Evolutionary conservation across 2,329 filamentous ascomycete species (phyloP).

Genomic region (Scytalidium sp.): DNA sequence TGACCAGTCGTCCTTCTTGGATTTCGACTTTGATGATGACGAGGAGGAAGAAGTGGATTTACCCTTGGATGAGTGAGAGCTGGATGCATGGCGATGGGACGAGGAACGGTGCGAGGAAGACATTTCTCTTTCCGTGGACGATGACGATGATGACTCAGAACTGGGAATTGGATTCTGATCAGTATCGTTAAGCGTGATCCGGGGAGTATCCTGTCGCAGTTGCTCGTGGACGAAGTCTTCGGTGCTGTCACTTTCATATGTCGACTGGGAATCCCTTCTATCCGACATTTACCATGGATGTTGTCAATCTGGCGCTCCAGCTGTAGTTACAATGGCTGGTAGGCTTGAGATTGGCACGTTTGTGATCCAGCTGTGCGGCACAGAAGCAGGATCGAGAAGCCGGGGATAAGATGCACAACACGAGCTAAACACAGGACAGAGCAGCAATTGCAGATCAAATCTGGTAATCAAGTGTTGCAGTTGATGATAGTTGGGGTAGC

Average conservation of each 20-base stretch:
- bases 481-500: no score
- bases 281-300: not conserved
- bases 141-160: constrained; percentile 8
- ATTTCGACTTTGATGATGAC: constrained; percentile 35
- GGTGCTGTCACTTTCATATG: constrained; percentile 15
- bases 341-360: not conserved
- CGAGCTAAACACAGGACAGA: no score
- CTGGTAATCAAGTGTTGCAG: no score
- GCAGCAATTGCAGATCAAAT: no score
- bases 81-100: constrained; percentile 14
- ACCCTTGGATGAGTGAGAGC: constrained; percentile 16
- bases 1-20: constrained; percentile 61
- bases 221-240: constrained; percentile 9
- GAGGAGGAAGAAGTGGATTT: constrained; percentile 15
- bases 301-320: no score
- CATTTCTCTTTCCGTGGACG: constrained; percentile 24
- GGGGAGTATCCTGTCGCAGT: constrained; percentile 11
- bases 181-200: constrained; percentile 21
- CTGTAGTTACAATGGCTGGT: not conserved
- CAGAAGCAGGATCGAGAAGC: no score
- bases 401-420: no score
- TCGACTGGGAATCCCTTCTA: constrained; percentile 16
- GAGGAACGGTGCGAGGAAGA: constrained; percentile 25
- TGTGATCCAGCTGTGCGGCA: no score
- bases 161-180: constrained; percentile 14